Base-by-base conservation (phyloP, 306 rosid genomes). In the Cucurbita ficifolia region DNA sequence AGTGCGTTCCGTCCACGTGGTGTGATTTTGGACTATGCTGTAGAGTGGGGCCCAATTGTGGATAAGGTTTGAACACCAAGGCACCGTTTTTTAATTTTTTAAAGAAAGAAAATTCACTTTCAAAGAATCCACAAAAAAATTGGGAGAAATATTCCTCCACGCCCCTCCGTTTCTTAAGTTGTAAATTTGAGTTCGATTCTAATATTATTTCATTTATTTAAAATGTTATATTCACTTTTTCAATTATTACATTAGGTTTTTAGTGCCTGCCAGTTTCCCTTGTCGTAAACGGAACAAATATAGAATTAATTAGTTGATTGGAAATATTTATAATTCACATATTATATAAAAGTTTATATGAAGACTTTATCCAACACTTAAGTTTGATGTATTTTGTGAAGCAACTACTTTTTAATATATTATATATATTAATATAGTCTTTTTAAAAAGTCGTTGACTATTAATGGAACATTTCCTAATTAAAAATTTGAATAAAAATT, bases 21-120 rank as follows among this genome's bases (percentile, higher is more conserved):
- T 24, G 73, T 0, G 43, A 3, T 13, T 69, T 48, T 48, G 73
- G 73, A 69, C 48, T 43, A 69, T 8, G 6, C 24, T 48, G 0
- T 24, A 1, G 9, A 0, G 2, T 69, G 42, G 56, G 43, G 4
- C 73, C 73, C 73, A 46, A 6, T 69, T 48, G 0, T 48, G 73
- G 73, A 69, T 69, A 69, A 69, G 73, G 56, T 24, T 46, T 69
- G 73, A 45, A 67, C 54, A 42, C 49, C 70, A 38, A 63, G 21
- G 33, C 49, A 42, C 29, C 16, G 7, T 19, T 0, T 65, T 18
- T 42, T 3, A 29, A 29, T 29, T 19, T 8, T 4, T 39, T 63
- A 22, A 22, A 22, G 1, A 29, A 29, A 29, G 33, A 29, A 29
- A 29, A 29, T 29, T 18, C 33, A n/a, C n/a, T 63, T 39, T 39